Base-by-base conservation (phyloP, 805 yeast genomes). In the Saturnispora besseyi region DNA sequence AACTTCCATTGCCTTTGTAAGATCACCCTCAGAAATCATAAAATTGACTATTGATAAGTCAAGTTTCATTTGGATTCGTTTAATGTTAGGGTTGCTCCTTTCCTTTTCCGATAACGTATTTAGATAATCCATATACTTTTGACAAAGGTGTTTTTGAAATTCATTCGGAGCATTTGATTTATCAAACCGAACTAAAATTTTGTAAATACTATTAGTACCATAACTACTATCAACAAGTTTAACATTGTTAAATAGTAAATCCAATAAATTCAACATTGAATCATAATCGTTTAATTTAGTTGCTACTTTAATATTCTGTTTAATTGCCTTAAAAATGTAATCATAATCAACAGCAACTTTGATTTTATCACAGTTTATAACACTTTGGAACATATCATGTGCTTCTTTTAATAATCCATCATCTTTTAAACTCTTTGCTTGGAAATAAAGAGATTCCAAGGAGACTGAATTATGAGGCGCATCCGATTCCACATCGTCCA, bases 51-150 rank as follows among this genome's bases (percentile, higher is more conserved):
- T 66, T 49, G 70, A 74, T 31, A 80, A 59, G 41, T 67, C 70
- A n/a, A 75, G 65, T 53, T 77, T 74, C 42, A 79, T 64, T 67
- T 74, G 71, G 34, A 79, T 55, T 33, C 81, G 63, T 32, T 74
- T 74, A 29, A 54, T 36, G 24, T 36, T 36, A 36, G 40, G 40
- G 24, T 18, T 36, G 12, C 50, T 11, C 52, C 36, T 26, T 51
- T 43, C 12, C 45, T 50, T 45, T 33, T 44, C 49, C n/a, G 30
- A 40, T 41, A 38, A 15, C 26, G 37, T 2, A 22, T 3, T n/a
- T 34, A 63, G 31, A 50, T 55, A 61, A 2, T 48, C 13, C 1
- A 55, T 28, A 33, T 62, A 55, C 45, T 55, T 51, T 41, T 57
- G 54, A 42, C 63, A 63, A 28, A 62, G 49, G 6, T 30, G 10